Percentiles rank a stretch among this genome's conserved stretches.
These are phyloP conservation scores for Acer campestre DNA, from an alignment of 345 rosid genomes.

Conservation along the genomic window DNA sequence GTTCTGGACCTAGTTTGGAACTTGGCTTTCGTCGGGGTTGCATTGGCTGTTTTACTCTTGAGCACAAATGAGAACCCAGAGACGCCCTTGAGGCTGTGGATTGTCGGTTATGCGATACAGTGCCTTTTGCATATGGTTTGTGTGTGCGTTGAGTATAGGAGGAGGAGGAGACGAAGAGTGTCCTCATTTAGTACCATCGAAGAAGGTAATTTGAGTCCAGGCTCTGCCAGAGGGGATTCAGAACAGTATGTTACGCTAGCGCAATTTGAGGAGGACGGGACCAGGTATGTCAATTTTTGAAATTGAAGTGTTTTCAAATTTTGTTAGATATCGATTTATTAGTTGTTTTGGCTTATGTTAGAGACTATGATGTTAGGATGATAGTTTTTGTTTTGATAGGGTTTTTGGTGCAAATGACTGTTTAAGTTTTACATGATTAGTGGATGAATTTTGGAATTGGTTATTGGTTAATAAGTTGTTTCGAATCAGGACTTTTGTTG, in stretches of 20 bases:
- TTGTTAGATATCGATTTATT: neutral
- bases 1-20: conserved; percentile 85
- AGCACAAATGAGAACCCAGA: conserved; percentile 64
- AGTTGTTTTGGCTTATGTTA: neutral
- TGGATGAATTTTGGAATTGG: neutral
- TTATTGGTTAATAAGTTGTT: neutral
- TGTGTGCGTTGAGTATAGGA: conserved; percentile 75
- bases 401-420: neutral
- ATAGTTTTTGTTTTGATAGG: conserved; percentile 2
- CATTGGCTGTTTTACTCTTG: conserved; percentile 54
- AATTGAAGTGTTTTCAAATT: neutral
- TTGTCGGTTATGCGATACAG: conserved; percentile 77
- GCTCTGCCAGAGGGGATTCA: conserved; percentile 46
- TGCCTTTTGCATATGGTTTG: conserved; percentile 88
- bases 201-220: conserved; percentile 43
- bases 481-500: neutral
- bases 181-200: conserved; percentile 3
- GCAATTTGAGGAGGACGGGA: conserved; percentile 60
- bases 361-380: neutral
- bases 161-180: conserved; percentile 58
- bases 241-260: conserved; percentile 63
- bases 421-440: neutral
- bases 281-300: conserved; percentile 46
- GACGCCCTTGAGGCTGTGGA: conserved; percentile 87
- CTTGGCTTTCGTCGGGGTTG: conserved; percentile 79